Evolutionary conservation across 352 stramenopile genomes (phyloP).

Genomic region (Saprolegnia parasitica): DNA sequence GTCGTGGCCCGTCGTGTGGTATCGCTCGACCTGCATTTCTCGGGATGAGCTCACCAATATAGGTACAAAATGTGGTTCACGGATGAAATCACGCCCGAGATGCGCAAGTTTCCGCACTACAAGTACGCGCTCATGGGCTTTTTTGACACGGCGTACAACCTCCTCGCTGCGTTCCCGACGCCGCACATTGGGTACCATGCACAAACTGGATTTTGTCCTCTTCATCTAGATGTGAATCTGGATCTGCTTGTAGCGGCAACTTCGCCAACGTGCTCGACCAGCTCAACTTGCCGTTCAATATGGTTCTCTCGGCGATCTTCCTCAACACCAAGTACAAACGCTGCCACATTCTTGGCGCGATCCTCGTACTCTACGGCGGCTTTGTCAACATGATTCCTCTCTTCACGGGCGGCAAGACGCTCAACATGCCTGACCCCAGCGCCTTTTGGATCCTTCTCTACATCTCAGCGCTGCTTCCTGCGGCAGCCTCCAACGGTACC

Average conservation of each 20-base stretch:
- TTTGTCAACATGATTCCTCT: conserved; percentile 32
- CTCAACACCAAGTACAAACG: conserved; percentile 30
- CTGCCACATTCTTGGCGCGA: conserved; percentile 30
- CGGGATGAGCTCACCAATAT: neutral
- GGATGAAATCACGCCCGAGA: conserved; percentile 32
- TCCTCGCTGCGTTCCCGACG: conserved; percentile 30
- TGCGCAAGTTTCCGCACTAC: conserved; percentile 28
- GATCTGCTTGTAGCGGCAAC: conserved; percentile 27
- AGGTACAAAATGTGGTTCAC: conserved; percentile 74
- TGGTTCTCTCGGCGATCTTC: conserved; percentile 30
- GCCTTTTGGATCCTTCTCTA: conserved; percentile 31
- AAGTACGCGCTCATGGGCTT: conserved; percentile 32
- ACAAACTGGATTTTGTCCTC: neutral
- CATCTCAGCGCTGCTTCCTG: conserved; percentile 26
- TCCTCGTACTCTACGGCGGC: conserved; percentile 33
- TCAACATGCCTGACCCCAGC: conserved; percentile 27
- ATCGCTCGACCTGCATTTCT: neutral
- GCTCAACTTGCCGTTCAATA: conserved; percentile 32
- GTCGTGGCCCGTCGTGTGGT: conserved; percentile 31
- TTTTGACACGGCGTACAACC: conserved; percentile 33
- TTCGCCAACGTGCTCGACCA: conserved; percentile 32
- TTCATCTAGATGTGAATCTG: conserved; percentile 23
- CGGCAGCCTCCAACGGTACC: conserved; percentile 30
- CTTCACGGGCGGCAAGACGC: conserved; percentile 17
- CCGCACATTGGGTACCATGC: conserved; percentile 30